These are phyloP conservation scores for Phlebopus sp. DNA, from an alignment of 1,284 basidiomycete species.

Conservation along the genomic window DNA sequence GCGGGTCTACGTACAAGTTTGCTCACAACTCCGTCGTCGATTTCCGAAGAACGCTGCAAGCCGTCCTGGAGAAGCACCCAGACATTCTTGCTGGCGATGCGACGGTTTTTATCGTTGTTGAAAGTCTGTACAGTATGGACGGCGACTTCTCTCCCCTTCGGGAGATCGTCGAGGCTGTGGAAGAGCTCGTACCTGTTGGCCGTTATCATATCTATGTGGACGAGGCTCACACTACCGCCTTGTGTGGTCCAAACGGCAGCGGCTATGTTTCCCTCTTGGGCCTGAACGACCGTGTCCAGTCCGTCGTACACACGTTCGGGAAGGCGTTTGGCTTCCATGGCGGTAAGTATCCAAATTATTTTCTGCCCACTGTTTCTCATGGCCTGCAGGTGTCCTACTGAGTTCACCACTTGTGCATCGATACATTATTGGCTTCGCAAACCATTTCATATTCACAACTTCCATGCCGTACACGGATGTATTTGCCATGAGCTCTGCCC, in stretches of 20 bases:
- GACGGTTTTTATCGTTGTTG: slow-evolving; percentile 46
- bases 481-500: slow-evolving; percentile 41
- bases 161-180: slow-evolving; percentile 35
- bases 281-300: slow-evolving; percentile 33
- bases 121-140: slow-evolving; percentile 62
- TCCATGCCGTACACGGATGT: slow-evolving; percentile 43
- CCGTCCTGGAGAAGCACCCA: slow-evolving; percentile 19
- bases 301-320: slow-evolving; percentile 51
- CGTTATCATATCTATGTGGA: slow-evolving; percentile 40
- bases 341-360: slow-evolving; percentile 46
- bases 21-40: slow-evolving; percentile 41
- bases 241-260: slow-evolving; percentile 42
- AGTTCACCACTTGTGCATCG: slow-evolving; percentile 41
- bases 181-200: slow-evolving; percentile 28
- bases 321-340: slow-evolving; percentile 65
- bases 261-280: slow-evolving; percentile 35
- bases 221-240: slow-evolving; percentile 53
- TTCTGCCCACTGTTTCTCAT: not conserved
- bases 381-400: slow-evolving; percentile 44
- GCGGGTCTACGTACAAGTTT: slow-evolving; percentile 34
- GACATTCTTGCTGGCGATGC: slow-evolving; percentile 21
- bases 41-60: slow-evolving; percentile 23
- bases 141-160: slow-evolving; percentile 52
- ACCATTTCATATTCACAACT: slow-evolving; percentile 54
- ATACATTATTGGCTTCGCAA: slow-evolving; percentile 59